Conservation (phyloP, 495 filamentous ascomycete species). For the Friedmanniomyces simplex region DNA sequence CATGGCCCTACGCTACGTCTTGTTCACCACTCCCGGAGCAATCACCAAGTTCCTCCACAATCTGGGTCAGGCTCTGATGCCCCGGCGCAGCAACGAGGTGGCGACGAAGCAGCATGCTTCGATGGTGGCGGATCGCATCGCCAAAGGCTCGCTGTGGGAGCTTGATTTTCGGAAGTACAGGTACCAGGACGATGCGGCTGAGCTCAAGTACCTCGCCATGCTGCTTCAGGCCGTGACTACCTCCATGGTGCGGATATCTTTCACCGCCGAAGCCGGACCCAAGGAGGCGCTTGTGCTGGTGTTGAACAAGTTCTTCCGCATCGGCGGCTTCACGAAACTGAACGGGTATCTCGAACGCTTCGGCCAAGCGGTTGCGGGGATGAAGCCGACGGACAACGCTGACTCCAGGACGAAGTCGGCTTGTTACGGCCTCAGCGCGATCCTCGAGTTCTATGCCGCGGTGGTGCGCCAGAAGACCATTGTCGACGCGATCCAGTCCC, state of each 20-base stretch:
- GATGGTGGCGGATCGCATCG: slow-evolving; percentile 67
- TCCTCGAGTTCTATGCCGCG: slow-evolving; percentile 69
- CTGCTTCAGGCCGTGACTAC: background rate
- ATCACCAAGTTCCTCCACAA: slow-evolving; percentile 69
- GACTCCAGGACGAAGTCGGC: background rate
- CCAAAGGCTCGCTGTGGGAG: slow-evolving; percentile 57
- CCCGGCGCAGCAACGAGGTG: slow-evolving; percentile 54
- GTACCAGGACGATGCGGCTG: slow-evolving; percentile 35
- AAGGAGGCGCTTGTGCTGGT: slow-evolving; percentile 69
- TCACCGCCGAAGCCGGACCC: slow-evolving; percentile 61
- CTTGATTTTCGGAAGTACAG: slow-evolving; percentile 35
- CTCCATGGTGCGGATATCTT: slow-evolving; percentile 43
- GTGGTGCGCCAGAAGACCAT: slow-evolving; percentile 68
- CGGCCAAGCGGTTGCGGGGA: background rate
- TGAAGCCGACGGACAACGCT: slow-evolving; percentile 16
- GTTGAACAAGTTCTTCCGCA: slow-evolving; percentile 73
- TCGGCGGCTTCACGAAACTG: slow-evolving; percentile 61
- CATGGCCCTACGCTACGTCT: slow-evolving; percentile 59
- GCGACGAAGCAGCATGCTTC: slow-evolving; percentile 55
- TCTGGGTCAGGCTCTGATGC: slow-evolving; percentile 68
- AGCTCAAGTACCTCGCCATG: slow-evolving; percentile 38
- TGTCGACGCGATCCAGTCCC: slow-evolving; percentile 58
- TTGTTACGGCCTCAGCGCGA: slow-evolving; percentile 63
- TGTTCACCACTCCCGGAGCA: slow-evolving; percentile 60
- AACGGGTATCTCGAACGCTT: slow-evolving; percentile 43